Base-by-base conservation (phyloP, 1,139 yeast species). In the Cylindricascospora bacillispora region DNA sequence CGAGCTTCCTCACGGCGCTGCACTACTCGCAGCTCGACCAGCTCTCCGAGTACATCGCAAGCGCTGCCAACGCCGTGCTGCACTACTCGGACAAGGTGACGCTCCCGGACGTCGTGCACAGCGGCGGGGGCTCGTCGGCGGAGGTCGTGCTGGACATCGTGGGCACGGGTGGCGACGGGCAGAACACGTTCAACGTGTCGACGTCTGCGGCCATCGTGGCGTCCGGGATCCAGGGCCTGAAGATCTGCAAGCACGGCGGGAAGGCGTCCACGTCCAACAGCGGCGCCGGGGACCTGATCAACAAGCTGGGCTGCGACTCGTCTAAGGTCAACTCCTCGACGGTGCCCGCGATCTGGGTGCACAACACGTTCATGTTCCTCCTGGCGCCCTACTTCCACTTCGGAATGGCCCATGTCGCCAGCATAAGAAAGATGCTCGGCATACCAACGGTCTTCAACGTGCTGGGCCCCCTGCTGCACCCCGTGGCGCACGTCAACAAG, bases 151-250 rank as follows among this genome's bases (percentile, higher is more conserved):
- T 82, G 12, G 98, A 89, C 55, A 81, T 89, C 24, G 98, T 89
- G 5, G 98, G 98, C 1, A 89, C 98, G 0, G 98, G 98, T 17
- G 98, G 98, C 5, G 98, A 89, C 50, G 95, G 95, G 3, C 95
- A 89, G 51, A 78, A 89, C 51, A 89, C 98, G 0, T 89, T 89
- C 58, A 89, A 89, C 49, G 98, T 89, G 1, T 80, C 94, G 6
- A 89, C 98, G 0, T 82, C 95, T 1, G 66, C 95, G 1, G 95
- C 95, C 0, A 83, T 89, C 31, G 85, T 89, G 4, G 93, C 86
- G 1, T 82, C 95, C 0, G 98, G 98, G 4, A 78, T 82, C 63
- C 47, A 50, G 5, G 85, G 85, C 1, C 55, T 85, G 29, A 69
- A 71, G 15, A 75, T 86, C 12, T 82, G 94, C 53, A 86, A 73